Evolutionary conservation across 2,329 filamentous ascomycete genomes (phyloP).

Genomic region (Neofusicoccum parvum): DNA sequence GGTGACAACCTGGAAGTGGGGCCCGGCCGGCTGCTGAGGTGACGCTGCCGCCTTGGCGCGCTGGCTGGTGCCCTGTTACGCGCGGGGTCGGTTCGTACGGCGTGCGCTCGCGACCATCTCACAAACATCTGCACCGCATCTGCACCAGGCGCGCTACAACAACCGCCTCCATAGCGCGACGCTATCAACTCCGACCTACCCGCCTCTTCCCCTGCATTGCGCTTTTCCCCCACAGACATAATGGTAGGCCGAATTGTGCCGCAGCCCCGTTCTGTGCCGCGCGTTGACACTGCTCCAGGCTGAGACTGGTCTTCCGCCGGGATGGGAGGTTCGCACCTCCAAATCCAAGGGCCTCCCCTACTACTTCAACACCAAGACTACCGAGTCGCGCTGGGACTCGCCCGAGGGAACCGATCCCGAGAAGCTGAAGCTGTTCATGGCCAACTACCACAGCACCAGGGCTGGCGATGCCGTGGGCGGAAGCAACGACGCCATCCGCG

Average conservation of each 20-base stretch:
- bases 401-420: constrained; percentile 86
- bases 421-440: constrained; percentile 93
- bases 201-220: background rate
- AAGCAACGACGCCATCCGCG: constrained; percentile 82
- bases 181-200: constrained; percentile 1
- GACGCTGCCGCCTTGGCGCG: constrained; percentile 10
- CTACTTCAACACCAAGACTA: constrained; percentile 89
- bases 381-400: constrained; percentile 94
- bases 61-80: background rate
- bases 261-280: background rate
- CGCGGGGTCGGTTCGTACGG: background rate
- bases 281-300: constrained; percentile 48
- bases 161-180: constrained; percentile 7
- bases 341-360: constrained; percentile 99
- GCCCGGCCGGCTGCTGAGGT: constrained; percentile 11
- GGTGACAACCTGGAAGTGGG: background rate
- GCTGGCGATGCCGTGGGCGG: constrained; percentile 39
- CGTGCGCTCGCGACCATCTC: constrained; percentile 15
- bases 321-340: constrained; percentile 96
- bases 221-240: background rate
- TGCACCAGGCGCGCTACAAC: constrained; percentile 10
- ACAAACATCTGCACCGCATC: constrained; percentile 15
- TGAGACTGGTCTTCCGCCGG: constrained; percentile 78
- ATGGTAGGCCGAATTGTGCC: background rate
- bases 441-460: constrained; percentile 72